Percentiles rank a stretch among this genome's conserved stretches.
phyloP scores from a whole-genome alignment of 805 yeast genomes.

The Yarrowia phangngaensis region DNA sequence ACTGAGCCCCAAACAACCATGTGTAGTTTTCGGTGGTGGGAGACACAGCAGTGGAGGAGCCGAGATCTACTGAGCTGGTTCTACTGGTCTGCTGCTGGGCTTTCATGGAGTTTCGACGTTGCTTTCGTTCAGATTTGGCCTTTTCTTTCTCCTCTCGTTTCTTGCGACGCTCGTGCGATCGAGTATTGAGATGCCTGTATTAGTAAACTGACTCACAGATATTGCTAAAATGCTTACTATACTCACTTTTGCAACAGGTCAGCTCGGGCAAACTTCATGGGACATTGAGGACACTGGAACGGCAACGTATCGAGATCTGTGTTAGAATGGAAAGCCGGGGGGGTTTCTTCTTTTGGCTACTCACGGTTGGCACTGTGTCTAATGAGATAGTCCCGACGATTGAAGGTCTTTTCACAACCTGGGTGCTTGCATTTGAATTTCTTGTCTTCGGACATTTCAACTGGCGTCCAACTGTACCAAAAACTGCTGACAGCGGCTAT shows the following conservation, averaged over 20 bases:
- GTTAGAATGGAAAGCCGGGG: background rate
- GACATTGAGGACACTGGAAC: slow-evolving; percentile 31
- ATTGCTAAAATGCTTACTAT: slow-evolving; percentile 10
- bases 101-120: slow-evolving; percentile 22
- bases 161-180: slow-evolving; percentile 18
- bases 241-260: slow-evolving; percentile 25
- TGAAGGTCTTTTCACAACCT: slow-evolving; percentile 38
- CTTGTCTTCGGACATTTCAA: slow-evolving; percentile 26
- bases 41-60: slow-evolving; percentile 4
- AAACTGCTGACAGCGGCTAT: too few species aligned
- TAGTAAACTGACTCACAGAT: too few species aligned
- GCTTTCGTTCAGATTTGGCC: slow-evolving; percentile 6
- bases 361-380: slow-evolving; percentile 36
- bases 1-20: slow-evolving; percentile 21
- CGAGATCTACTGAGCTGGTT: slow-evolving; percentile 13
- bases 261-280: slow-evolving; percentile 26
- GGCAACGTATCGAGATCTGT: slow-evolving; percentile 31
- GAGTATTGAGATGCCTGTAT: slow-evolving; percentile 14
- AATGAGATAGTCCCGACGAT: slow-evolving; percentile 38
- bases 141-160: slow-evolving; percentile 21
- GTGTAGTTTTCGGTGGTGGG: slow-evolving; percentile 24
- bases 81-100: slow-evolving; percentile 15
- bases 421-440: slow-evolving; percentile 39
- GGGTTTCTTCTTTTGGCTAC: background rate
- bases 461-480: too few species aligned